A percentile compares a stretch with the other conserved stretches of the same genome.
These are phyloP conservation scores for Lecanicillium sp. DNA, from an alignment of 2,329 filamentous ascomycete genomes.

Conservation along the genomic window DNA sequence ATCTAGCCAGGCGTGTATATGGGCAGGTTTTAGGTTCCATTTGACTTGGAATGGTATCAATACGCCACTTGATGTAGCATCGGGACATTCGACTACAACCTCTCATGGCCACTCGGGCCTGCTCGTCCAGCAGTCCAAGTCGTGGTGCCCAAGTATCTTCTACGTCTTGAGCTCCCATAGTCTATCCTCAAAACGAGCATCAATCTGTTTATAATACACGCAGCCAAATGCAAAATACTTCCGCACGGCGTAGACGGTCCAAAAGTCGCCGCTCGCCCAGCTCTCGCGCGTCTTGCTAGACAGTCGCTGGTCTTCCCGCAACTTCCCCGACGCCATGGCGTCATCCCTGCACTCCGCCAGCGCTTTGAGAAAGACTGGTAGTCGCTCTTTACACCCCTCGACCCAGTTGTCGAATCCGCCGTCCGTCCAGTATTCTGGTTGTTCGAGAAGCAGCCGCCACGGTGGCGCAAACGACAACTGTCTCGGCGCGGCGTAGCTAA, in stretches of 20 bases:
- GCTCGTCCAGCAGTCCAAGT: neutral
- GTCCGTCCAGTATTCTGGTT: neutral
- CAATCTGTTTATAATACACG: neutral
- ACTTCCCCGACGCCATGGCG: neutral
- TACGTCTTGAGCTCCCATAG: neutral
- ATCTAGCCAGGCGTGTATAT: no score
- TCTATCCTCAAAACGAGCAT: neutral
- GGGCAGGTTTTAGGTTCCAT: no score
- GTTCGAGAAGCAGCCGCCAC: neutral
- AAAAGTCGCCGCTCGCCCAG: neutral
- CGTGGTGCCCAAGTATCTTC: neutral
- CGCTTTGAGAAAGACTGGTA: neutral
- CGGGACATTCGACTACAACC: no score
- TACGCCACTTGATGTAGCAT: no score
- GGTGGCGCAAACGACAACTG: neutral
- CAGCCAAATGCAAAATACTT: neutral
- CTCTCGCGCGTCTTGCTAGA: neutral
- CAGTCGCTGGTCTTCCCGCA: neutral
- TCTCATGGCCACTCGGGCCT: neutral
- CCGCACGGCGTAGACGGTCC: slow-evolving; percentile 1
- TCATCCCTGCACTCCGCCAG: neutral
- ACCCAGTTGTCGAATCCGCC: neutral
- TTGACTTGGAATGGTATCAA: no score
- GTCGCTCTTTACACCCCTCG: neutral
- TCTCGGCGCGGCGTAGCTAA: neutral